phyloP scores from a whole-genome alignment of 2,329 filamentous ascomycete species.

The Nemania sp. region DNA sequence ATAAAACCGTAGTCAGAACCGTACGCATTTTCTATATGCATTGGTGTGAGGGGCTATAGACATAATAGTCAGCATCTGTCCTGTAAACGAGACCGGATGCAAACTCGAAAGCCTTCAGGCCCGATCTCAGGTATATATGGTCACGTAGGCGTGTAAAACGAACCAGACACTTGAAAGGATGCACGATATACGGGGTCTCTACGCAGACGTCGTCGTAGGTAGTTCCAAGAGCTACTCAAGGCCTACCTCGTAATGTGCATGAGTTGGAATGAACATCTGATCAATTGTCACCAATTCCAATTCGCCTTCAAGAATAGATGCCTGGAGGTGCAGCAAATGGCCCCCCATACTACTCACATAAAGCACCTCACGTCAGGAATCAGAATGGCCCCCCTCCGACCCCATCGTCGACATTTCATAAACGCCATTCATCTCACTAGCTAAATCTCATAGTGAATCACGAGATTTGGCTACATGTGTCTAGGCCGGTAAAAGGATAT shows the following conservation, averaged over 20 bases:
- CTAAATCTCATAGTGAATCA: conserved; percentile 13
- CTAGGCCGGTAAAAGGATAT: background rate
- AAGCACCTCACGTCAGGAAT: conserved; percentile 1
- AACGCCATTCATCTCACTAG: conserved; percentile 8
- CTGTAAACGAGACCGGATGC: background rate
- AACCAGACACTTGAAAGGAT: background rate
- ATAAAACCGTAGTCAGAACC: background rate
- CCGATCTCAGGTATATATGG: background rate
- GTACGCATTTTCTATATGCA: background rate
- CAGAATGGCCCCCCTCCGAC: conserved; percentile 10
- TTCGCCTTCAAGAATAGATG: background rate
- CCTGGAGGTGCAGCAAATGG: background rate
- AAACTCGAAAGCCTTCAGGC: background rate
- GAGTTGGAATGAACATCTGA: background rate
- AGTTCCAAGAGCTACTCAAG: background rate
- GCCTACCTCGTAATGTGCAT: background rate
- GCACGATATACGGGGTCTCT: background rate
- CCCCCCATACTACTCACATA: background rate
- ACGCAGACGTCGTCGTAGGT: background rate
- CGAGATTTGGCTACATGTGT: conserved; percentile 9
- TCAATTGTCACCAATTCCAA: background rate
- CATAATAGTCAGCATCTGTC: background rate
- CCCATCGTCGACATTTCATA: conserved; percentile 4
- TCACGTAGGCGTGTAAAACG: background rate
- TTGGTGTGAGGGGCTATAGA: background rate